A percentile compares a stretch with the other conserved stretches of the same genome.
These are phyloP conservation scores for Chaetothyriales sp. DNA, from an alignment of 2,329 filamentous ascomycete genomes.

Conservation along the genomic window DNA sequence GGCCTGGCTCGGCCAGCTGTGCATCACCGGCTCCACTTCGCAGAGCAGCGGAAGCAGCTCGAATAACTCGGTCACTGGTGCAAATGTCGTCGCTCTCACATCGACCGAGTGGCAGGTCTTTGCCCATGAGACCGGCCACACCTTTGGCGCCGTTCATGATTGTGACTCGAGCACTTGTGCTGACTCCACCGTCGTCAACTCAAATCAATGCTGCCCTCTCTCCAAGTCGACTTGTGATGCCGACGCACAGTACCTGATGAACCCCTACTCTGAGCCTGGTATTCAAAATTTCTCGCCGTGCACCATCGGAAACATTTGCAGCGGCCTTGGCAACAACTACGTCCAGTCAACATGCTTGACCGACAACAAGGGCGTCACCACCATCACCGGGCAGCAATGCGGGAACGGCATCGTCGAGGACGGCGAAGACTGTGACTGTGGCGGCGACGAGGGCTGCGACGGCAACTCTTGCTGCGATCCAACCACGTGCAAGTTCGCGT, in stretches of 20 bases:
- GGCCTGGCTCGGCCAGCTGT: conserved; percentile 85
- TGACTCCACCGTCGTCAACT: conserved; percentile 44
- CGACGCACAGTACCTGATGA: conserved; percentile 78
- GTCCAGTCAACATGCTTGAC: conserved; percentile 65
- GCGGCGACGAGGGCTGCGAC: conserved; percentile 57
- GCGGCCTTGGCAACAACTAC: conserved; percentile 61
- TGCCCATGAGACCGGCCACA: conserved; percentile 87
- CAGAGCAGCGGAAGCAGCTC: conserved; percentile 36
- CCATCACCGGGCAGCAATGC: conserved; percentile 71
- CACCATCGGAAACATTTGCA: conserved; percentile 86
- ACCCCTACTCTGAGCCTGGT: conserved; percentile 63
- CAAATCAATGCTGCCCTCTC: conserved; percentile 70
- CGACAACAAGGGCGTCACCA: conserved; percentile 72
- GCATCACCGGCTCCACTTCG: conserved; percentile 45
- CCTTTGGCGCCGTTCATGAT: conserved; percentile 91
- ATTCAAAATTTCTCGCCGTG: conserved; percentile 77
- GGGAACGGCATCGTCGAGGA: conserved; percentile 94
- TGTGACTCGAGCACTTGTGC: conserved; percentile 58
- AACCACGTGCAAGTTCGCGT: conserved; percentile 70
- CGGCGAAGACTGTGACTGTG: conserved; percentile 93
- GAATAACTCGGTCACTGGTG: conserved; percentile 61
- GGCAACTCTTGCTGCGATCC: conserved; percentile 72
- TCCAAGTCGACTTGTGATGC: conserved; percentile 58
- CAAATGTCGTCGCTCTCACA: conserved; percentile 80
- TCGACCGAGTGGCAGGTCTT: conserved; percentile 87